Base-by-base conservation (phyloP, 1,284 basidiomycete genomes). In the Omphalotus olearius region DNA sequence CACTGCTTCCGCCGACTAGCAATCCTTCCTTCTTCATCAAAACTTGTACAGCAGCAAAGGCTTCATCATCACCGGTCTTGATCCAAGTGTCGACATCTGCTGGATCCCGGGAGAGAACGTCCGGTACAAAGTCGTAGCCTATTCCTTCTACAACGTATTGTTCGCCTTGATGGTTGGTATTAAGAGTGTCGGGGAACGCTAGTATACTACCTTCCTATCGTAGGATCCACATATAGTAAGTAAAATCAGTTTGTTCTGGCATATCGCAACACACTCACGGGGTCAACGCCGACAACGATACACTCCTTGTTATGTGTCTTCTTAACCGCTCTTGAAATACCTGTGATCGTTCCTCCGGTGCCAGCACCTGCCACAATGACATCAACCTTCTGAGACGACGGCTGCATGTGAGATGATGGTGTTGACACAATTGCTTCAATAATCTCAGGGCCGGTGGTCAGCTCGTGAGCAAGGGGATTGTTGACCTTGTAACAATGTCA, bases 291-390 rank as follows among this genome's bases (percentile, higher is more conserved):
- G n/a, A 99, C 79, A 14, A 97, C 78, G 30, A 81, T 69, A 60
- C 83, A 87, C 18, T 81, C 69, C 26, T 78, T 69, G 62, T 91
- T 91, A 61, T 91, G 87, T 3, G 66, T 72, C 62, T 86, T 88
- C 71, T 91, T 90, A 62, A 98, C 74, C 1, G 89, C 91, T 30
- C 85, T 78, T 5, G 92, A 88, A 25, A 95, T 69, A 3, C 96
- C 96, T 16, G 90, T 91, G 56, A 99, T 75, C 0, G 96, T 98
- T 7, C 96, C 96, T 26, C 96, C 96, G 1, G 96, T 99, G 6
- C 96, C 96, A 9, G 94, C 92, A 4, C 93, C 87, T 4, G 87
- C 91, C n/a, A 97, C 69, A 39, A 98, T 72, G 0, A 85, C 86
- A 62, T 95, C 88, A 18, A 98, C 89, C 62, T 85, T 85, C 51